Conservation (phyloP, 164 flowering plant species). For the Brasenia schreberi region DNA sequence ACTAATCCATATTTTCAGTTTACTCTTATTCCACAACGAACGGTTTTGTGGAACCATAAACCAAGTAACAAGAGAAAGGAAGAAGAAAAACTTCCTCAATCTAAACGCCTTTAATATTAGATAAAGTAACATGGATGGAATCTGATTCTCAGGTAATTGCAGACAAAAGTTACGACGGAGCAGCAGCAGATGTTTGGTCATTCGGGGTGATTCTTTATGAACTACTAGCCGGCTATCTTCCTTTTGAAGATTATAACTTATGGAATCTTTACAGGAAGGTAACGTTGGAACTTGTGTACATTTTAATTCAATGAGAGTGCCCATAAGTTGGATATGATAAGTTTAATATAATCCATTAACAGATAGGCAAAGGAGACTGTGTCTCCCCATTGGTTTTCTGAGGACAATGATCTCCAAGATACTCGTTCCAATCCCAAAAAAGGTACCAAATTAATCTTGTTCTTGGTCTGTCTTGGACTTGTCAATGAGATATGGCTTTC, state of each 20-base stretch:
- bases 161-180: conserved; percentile 43
- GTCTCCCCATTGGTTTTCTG: conserved; percentile 51
- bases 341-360: not conserved
- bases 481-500: no score
- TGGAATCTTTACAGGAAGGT: conserved; percentile 50
- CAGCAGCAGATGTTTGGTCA: conserved; percentile 67
- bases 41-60: no score
- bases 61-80: no score
- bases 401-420: conserved; percentile 39
- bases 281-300: not conserved
- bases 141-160: conserved; percentile 32
- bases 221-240: conserved; percentile 55
- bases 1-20: no score
- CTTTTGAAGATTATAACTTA: conserved; percentile 52
- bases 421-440: conserved; percentile 35
- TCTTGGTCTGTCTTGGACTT: not conserved
- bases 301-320: no score
- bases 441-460: conserved; percentile 22
- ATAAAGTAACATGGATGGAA: not conserved
- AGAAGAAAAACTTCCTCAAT: no score
- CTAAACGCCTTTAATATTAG: not conserved
- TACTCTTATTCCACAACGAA: no score
- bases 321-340: no score
- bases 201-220: conserved; percentile 73
- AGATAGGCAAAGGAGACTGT: conserved; percentile 46